phyloP scores from a whole-genome alignment of 2,329 filamentous ascomycete genomes.

The Fusarium liriodendri region DNA sequence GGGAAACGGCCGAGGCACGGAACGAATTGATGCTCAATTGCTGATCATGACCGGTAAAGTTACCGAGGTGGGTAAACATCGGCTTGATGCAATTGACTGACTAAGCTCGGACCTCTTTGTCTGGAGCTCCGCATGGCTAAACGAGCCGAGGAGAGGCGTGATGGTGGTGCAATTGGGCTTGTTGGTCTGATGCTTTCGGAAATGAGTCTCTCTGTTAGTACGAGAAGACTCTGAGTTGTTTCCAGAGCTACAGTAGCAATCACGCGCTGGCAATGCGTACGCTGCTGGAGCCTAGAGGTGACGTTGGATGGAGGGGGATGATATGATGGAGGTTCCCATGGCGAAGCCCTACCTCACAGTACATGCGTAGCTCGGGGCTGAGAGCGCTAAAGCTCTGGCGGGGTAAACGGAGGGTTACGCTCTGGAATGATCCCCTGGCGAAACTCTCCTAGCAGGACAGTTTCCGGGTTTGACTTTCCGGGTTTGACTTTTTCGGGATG shows the following conservation, averaged over 20 bases:
- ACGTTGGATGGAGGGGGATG: background rate
- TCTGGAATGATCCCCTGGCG: background rate
- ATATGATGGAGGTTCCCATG: slow-evolving; percentile 13
- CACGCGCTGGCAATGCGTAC: background rate
- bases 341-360: slow-evolving; percentile 4
- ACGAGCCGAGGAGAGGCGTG: background rate
- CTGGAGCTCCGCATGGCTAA: background rate
- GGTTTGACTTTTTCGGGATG: slow-evolving; percentile 9
- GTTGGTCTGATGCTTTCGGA: background rate
- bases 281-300: slow-evolving; percentile 1
- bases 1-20: slow-evolving; percentile 23
- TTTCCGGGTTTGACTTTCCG: slow-evolving; percentile 9
- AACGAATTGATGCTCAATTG: slow-evolving; percentile 2
- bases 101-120: background rate
- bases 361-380: background rate
- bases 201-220: background rate
- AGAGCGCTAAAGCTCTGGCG: slow-evolving; percentile 31
- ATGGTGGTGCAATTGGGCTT: slow-evolving; percentile 5
- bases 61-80: slow-evolving; percentile 6
- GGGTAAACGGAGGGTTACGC: slow-evolving; percentile 27
- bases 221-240: background rate
- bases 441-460: background rate
- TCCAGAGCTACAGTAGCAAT: background rate
- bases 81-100: background rate
- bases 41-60: background rate